Base-by-base conservation (phyloP, 768 basidiomycete species). In the Podaxis carcinomalis region DNA sequence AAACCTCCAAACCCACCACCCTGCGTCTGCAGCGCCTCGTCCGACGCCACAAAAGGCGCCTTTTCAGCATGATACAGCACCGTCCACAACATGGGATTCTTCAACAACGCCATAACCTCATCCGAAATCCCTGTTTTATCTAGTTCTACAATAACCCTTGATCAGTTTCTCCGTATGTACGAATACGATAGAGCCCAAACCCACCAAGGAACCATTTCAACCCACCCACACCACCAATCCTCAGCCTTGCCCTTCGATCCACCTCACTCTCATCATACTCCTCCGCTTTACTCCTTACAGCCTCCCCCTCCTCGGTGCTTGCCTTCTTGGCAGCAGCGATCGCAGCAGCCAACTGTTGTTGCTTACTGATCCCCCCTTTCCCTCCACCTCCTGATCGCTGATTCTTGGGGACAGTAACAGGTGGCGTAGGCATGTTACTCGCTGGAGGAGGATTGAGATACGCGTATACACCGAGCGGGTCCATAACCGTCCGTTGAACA, bases 201-300 rank as follows among this genome's bases (percentile, higher is more conserved):
- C 52, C 70, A 90, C 88, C 83, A 56, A 90, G 54, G 3, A 88
- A 68, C 83, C 86, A 90, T 62, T 77, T 77, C 10, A 90, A 64
- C 5, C 83, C 83, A 11, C 89, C 89, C 16, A 93, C 75, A 2
- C 84, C 88, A 32, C 84, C 83, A 11, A 89, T 80, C 19, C 92
- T 78, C 52, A 93, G 64, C 54, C 92, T 78, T 6, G 88, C 91
- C 51, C 78, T 80, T 49, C 88, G 74, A 66, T 94, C 92, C n/a
- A 72, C 68, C 55, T 88, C 86, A 47, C 72, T 81, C 72, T 94
- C 92, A 56, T 90, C 88, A 1, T 81, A 77, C 23, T 83, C 83
- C 21, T 89, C 88, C 0, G 71, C 66, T 64, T 80, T 84, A n/a
- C 73, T 67, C 16, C 81, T 72, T 5, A 69, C 49, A 16, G 42